Evolutionary conservation across 768 basidiomycete species (phyloP), one percentile per base, ranked within the genome.

Genomic region (Leccinum subgranulosum): DNA sequence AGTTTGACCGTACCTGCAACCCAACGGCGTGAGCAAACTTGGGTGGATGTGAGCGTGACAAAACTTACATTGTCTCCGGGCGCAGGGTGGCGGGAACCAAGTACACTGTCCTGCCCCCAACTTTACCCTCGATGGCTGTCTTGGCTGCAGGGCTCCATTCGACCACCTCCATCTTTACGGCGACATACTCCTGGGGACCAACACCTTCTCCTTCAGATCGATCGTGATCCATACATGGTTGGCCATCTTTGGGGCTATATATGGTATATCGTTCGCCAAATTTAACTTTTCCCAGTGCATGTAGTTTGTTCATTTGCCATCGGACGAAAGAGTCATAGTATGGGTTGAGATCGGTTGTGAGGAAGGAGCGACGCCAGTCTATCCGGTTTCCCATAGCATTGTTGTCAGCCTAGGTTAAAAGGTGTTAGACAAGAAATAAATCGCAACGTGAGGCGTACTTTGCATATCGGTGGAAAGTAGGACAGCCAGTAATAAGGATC

Each of bases 201-300:
- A 94, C 78, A 49, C 88, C 96, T 74, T 99, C 97, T 43, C 97
- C 97, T 58, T 93, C 92, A 52, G 86, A 83, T 56, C 97, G 89
- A 73, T 99, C 97, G 76, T 99, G 97, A 74, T 99, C 97, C 97
- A 99, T 98, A 69, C 97, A 99, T 0, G 97, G 96, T 69, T 98
- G 97, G 3, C 94, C 95, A 64, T 99, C 97, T 74, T 98, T 98
- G 3, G 94, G 94, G 62, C 92, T 95, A 81, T 97, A 99, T 69
- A 99, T 92, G 14, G 97, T 99, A 74, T 98, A 96, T 46, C 97
- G 87, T 74, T 97, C 91, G 50, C 97, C 97, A 69, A 98, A 99
- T 75, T 96, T 97, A 79, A 99, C 92, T 76, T 94, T 95, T 33
- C 90, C 89, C 49, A 94, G 79, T 45, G 77, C 78, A 74, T 92